phyloP scores from a whole-genome alignment of 1,139 yeast genomes.

The Kodamaea ohmeri region DNA sequence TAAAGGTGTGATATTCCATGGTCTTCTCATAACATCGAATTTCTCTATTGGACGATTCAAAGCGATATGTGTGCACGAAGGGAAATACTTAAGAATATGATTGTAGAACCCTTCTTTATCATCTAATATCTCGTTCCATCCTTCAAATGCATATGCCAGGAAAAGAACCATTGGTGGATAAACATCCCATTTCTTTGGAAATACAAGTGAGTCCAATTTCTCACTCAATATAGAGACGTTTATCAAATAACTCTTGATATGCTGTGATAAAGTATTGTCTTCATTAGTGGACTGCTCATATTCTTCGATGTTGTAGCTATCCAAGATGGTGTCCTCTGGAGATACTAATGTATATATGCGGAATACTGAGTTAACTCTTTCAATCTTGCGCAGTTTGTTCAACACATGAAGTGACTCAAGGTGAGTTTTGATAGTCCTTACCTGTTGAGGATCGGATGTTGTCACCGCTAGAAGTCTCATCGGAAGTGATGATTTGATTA shows the following conservation, averaged over 20 bases:
- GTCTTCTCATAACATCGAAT: constrained; percentile 56
- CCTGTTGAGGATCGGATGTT: constrained; percentile 16
- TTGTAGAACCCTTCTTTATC: constrained; percentile 9
- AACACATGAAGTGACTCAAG: constrained; percentile 22
- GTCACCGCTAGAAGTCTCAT: constrained; percentile 6
- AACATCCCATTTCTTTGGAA: constrained; percentile 57
- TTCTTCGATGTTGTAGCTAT: constrained; percentile 2
- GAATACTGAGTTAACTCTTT: constrained; percentile 12
- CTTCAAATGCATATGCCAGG: constrained; percentile 41
- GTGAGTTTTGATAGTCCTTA: constrained; percentile 26
- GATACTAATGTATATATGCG: constrained; percentile 13
- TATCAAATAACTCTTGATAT: neutral
- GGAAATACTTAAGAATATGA: constrained; percentile 18
- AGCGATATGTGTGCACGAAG: constrained; percentile 59
- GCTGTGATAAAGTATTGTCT: neutral
- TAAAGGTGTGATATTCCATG: constrained; percentile 55
- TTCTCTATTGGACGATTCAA: constrained; percentile 66
- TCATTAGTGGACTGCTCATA: neutral
- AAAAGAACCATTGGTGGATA: constrained; percentile 70
- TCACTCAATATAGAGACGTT: neutral
- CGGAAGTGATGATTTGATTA: constrained; percentile 1
- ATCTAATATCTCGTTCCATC: constrained; percentile 27
- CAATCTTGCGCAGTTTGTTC: constrained; percentile 27
- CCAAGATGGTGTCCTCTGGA: neutral
- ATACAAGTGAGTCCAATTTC: neutral